phyloP scores from a whole-genome alignment of 495 filamentous ascomycete genomes.

The Halenospora varia region DNA sequence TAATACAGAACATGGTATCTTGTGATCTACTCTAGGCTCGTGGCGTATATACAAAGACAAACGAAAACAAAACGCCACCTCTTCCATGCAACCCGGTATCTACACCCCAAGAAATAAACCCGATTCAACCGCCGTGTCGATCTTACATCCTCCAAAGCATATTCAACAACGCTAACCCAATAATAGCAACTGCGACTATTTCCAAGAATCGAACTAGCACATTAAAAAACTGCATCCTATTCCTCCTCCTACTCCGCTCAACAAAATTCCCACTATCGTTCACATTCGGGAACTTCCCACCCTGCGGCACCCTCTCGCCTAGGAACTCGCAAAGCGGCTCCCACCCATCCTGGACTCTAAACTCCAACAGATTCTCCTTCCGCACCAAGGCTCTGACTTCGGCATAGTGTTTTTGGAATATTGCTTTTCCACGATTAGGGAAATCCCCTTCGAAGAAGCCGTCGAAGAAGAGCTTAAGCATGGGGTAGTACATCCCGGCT shows the following conservation, averaged over 20 bases:
- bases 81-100: too few relatives aligned
- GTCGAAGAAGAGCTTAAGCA: conserved; percentile 57
- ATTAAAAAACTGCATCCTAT: conserved; percentile 60
- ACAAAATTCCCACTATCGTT: conserved; percentile 53
- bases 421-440: conserved; percentile 42
- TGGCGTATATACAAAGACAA: too few relatives aligned
- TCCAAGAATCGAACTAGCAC: conserved; percentile 24
- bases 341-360: conserved; percentile 63
- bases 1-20: too few relatives aligned
- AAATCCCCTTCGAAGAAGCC: conserved; percentile 51
- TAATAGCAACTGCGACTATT: too few relatives aligned
- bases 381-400: conserved; percentile 29
- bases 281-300: conserved; percentile 38
- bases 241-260: conserved; percentile 52
- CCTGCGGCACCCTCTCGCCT: conserved; percentile 52
- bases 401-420: conserved; percentile 21
- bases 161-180: too few relatives aligned
- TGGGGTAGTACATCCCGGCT: conserved; percentile 55
- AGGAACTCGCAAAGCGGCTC: conserved; percentile 64
- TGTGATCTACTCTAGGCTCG: too few relatives aligned
- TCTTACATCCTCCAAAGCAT: too few relatives aligned
- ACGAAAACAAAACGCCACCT: too few relatives aligned
- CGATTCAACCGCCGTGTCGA: too few relatives aligned
- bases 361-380: conserved; percentile 50
- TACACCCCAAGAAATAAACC: too few relatives aligned